phyloP scores from a whole-genome alignment of 306 rosid genomes.

The Amphicarpaea edgeworthii region DNA sequence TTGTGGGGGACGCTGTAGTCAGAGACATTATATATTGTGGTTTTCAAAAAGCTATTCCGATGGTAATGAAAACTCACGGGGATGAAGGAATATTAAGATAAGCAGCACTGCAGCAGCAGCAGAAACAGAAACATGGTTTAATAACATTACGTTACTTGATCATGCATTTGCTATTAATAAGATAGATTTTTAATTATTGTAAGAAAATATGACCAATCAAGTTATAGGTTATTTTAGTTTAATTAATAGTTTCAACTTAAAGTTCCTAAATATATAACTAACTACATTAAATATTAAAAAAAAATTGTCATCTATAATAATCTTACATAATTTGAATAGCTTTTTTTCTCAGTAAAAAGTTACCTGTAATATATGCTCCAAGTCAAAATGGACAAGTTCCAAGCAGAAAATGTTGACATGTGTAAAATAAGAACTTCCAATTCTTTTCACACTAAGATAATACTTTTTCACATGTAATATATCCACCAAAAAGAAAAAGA shows the following conservation, averaged over 20 bases:
- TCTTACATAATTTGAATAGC: no score
- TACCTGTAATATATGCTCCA: not conserved
- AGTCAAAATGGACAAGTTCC: not conserved
- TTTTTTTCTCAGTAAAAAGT: no score
- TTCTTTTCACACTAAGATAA: constrained; percentile 24
- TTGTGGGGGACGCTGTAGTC: constrained; percentile 44
- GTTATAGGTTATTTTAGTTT: no score
- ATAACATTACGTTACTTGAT: no score
- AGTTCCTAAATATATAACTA: no score
- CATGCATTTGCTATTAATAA: no score
- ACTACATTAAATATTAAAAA: no score
- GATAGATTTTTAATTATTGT: not conserved
- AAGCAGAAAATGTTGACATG: constrained; percentile 45
- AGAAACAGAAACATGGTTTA: not conserved
- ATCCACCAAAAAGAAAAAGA: no score
- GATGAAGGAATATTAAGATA: constrained; percentile 4
- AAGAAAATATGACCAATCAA: not conserved
- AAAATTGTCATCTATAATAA: no score
- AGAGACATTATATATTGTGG: constrained; percentile 40
- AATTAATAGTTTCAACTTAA: no score
- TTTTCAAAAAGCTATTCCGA: constrained; percentile 30
- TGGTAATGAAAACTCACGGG: constrained; percentile 24
- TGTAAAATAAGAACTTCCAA: not conserved
- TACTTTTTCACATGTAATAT: no score
- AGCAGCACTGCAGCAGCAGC: constrained; percentile 13